Percentiles rank a stretch among this genome's conserved stretches.
Conservation (phyloP, 2,329 filamentous ascomycete genomes). For the Claviceps sp. region DNA sequence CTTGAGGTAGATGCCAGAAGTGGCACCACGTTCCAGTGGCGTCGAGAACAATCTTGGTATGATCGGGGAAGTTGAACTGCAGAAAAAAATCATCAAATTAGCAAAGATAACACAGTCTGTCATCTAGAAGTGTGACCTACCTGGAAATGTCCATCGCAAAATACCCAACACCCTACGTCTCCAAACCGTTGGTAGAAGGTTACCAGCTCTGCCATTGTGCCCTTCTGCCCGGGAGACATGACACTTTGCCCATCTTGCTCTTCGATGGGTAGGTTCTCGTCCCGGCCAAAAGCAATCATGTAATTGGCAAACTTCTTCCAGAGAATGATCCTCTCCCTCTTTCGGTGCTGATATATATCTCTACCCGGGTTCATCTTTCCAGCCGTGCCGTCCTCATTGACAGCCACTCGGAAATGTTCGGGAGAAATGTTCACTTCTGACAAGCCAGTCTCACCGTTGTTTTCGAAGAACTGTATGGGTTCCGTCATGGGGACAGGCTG, state of each 20-base stretch:
- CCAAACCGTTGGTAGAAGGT: slow-evolving; percentile 74
- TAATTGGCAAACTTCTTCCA: slow-evolving; percentile 67
- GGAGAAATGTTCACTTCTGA: slow-evolving; percentile 50
- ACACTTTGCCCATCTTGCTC: slow-evolving; percentile 28
- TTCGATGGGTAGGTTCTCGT: slow-evolving; percentile 43
- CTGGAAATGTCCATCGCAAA: slow-evolving; percentile 67
- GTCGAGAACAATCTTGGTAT: slow-evolving; percentile 73
- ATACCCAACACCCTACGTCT: slow-evolving; percentile 71
- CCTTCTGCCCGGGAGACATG: slow-evolving; percentile 24
- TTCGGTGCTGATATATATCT: slow-evolving; percentile 51
- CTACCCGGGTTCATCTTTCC: slow-evolving; percentile 49
- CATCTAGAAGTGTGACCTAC: slow-evolving; percentile 24
- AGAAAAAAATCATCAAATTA: not conserved
- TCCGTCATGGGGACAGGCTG: slow-evolving; percentile 52
- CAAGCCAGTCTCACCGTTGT: slow-evolving; percentile 51
- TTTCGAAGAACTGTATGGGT: slow-evolving; percentile 60
- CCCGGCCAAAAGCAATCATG: slow-evolving; percentile 61
- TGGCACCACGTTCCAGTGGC: slow-evolving; percentile 62
- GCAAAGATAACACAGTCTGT: not conserved
- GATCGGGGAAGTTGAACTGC: slow-evolving; percentile 77
- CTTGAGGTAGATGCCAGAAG: slow-evolving; percentile 63
- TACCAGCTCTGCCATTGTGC: slow-evolving; percentile 43
- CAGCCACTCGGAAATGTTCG: slow-evolving; percentile 42
- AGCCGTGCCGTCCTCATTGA: slow-evolving; percentile 45
- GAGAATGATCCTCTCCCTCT: slow-evolving; percentile 50